These are phyloP conservation scores for Venustampulla echinocandica DNA, from an alignment of 495 filamentous ascomycete genomes.

Conservation along the genomic window DNA sequence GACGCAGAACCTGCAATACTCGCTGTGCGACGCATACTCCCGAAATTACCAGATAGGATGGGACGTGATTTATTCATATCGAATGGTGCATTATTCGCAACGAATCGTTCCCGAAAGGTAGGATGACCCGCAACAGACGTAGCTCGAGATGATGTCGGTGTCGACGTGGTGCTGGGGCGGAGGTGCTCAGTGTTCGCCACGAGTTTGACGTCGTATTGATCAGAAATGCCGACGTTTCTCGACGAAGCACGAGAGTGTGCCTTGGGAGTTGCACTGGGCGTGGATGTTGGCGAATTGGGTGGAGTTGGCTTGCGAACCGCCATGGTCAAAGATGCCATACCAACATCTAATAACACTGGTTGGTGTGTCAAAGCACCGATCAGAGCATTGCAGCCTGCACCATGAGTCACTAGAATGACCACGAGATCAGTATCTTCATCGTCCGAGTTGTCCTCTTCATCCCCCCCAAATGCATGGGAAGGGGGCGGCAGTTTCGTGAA, in stretches of 20 bases:
- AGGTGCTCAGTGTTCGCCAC: slow-evolving; percentile 77
- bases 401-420: slow-evolving; percentile 88
- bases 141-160: slow-evolving; percentile 18
- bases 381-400: slow-evolving; percentile 94
- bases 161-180: slow-evolving; percentile 37
- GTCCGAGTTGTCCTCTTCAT: slow-evolving; percentile 15
- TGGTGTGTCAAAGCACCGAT: slow-evolving; percentile 85
- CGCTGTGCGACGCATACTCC: slow-evolving; percentile 21
- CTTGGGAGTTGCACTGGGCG: slow-evolving; percentile 22
- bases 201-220: slow-evolving; percentile 69
- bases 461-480: slow-evolving; percentile 13
- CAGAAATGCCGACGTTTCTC: slow-evolving; percentile 32
- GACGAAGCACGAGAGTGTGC: slow-evolving; percentile 27
- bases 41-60: slow-evolving; percentile 11
- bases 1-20: slow-evolving; percentile 15
- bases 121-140: slow-evolving; percentile 19
- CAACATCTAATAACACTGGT: slow-evolving; percentile 81
- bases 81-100: slow-evolving; percentile 21
- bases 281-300: slow-evolving; percentile 23
- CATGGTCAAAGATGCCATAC: slow-evolving; percentile 84
- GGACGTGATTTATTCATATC: slow-evolving; percentile 19
- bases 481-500: slow-evolving; percentile 15
- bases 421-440: slow-evolving; percentile 57
- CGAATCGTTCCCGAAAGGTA: slow-evolving; percentile 14
- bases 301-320: slow-evolving; percentile 54